Evolutionary conservation across 768 basidiomycete species (phyloP).

Genomic region (Podaxis sp.): DNA sequence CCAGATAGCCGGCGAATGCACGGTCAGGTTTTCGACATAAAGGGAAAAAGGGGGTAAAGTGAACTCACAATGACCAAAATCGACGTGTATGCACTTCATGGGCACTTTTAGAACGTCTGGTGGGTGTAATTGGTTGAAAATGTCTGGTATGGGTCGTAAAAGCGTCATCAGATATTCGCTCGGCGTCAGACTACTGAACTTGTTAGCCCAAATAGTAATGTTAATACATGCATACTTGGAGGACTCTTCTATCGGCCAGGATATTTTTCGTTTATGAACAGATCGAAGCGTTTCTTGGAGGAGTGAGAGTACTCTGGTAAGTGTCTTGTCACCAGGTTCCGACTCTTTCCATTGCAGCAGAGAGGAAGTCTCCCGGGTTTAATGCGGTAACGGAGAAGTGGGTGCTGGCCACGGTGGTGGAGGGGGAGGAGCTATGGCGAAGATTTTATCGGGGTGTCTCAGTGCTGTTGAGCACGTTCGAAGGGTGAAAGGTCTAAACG

Average conservation of each 20-base stretch:
- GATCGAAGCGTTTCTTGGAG: slow-evolving; percentile 8
- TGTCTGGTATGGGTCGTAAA: slow-evolving; percentile 14
- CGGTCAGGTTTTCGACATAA: background rate
- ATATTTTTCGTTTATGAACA: slow-evolving; percentile 16
- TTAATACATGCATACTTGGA: background rate
- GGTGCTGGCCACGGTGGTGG: background rate
- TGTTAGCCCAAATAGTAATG: background rate
- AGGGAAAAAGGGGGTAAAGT: background rate
- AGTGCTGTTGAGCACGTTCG: background rate
- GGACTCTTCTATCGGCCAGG: slow-evolving; percentile 11
- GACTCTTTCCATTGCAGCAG: background rate
- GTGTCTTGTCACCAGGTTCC: background rate
- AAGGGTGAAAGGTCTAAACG: too few species aligned
- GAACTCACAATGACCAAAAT: slow-evolving; percentile 15
- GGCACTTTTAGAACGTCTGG: slow-evolving; percentile 12
- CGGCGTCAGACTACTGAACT: slow-evolving; percentile 5
- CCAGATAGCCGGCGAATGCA: slow-evolving; percentile 4
- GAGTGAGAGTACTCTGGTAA: background rate
- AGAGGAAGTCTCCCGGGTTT: background rate
- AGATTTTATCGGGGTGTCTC: background rate
- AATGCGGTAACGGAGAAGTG: background rate
- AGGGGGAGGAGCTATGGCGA: background rate
- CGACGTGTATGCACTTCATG: slow-evolving; percentile 13
- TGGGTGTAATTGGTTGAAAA: slow-evolving; percentile 17
- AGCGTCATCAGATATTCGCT: slow-evolving; percentile 14